phyloP scores from a whole-genome alignment of 139 green algal genomes.

The Limnomonas spitsbergensis region DNA sequence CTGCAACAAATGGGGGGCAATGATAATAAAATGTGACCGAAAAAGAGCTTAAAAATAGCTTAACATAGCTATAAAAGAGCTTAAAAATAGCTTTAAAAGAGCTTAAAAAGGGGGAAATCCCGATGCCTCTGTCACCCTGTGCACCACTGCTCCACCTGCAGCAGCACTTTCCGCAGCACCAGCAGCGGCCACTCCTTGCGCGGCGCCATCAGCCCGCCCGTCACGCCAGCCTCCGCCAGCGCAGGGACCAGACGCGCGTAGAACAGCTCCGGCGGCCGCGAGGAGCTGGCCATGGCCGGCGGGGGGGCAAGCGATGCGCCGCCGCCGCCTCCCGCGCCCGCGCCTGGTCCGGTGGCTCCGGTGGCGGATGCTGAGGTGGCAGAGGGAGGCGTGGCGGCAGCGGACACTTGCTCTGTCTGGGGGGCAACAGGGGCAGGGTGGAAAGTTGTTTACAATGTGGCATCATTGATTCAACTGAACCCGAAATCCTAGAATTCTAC shows the following conservation, averaged over 20 bases:
- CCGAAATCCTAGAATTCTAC: no score
- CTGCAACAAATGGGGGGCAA: no score
- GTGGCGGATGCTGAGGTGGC: neutral
- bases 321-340: neutral
- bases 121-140: no score
- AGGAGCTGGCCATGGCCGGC: constrained; percentile 16
- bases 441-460: no score
- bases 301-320: neutral
- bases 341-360: no score
- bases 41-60: no score
- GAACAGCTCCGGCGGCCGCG: constrained; percentile 29
- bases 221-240: constrained; percentile 40
- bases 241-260: constrained; percentile 40
- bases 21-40: no score
- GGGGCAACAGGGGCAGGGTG: no score
- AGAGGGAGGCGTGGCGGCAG: constrained; percentile 20
- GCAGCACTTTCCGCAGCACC: constrained; percentile 22
- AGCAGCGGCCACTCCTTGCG: constrained; percentile 40
- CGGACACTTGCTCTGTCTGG: constrained; percentile 8
- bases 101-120: no score
- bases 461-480: no score
- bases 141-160: constrained; percentile 8
- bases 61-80: no score
- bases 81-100: no score
- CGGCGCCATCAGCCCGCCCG: constrained; percentile 25